Conservation (phyloP, 129 eudicot genomes). For the Cynara cardunculus region DNA sequence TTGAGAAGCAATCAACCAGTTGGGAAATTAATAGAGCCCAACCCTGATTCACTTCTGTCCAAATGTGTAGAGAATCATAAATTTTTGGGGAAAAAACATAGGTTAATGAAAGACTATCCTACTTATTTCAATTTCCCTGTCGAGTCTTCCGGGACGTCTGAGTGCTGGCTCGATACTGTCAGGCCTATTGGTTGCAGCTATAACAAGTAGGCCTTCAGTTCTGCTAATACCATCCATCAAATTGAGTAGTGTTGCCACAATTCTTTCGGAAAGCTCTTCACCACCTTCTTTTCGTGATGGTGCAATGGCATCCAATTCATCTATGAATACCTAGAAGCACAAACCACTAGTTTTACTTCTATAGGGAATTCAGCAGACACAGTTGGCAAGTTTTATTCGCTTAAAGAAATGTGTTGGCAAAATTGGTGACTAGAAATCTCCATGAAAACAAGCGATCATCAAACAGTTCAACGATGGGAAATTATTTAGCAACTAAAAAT, state of each 20-base stretch:
- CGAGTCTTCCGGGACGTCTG: conserved; percentile 95
- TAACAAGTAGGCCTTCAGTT: conserved; percentile 68
- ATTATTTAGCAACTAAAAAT: not conserved
- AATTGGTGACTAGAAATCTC: not conserved
- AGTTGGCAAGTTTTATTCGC: not conserved
- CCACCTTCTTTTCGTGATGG: conserved; percentile 95
- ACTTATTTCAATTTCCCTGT: conserved; percentile 92
- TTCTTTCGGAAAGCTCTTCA: conserved; percentile 89
- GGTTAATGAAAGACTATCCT: not conserved
- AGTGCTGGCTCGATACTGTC: conserved; percentile 96
- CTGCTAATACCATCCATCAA: conserved; percentile 90
- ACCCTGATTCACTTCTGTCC: not conserved
- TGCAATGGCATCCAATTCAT: conserved; percentile 97
- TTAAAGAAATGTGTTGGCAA: not conserved
- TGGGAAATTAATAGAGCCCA: not conserved
- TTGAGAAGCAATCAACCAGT: not conserved
- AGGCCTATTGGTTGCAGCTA: conserved; percentile 92
- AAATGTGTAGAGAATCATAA: not conserved
- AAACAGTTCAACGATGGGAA: not conserved
- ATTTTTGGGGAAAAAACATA: no score
- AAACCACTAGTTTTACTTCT: not conserved
- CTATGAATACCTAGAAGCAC: conserved; percentile 70
- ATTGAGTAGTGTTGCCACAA: conserved; percentile 85
- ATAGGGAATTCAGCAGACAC: not conserved
- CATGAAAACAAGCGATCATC: not conserved